Percentiles rank a stretch among this genome's conserved stretches.
Evolutionary conservation across 768 basidiomycete species (phyloP).

Genomic region (Amanita polypyramis): DNA sequence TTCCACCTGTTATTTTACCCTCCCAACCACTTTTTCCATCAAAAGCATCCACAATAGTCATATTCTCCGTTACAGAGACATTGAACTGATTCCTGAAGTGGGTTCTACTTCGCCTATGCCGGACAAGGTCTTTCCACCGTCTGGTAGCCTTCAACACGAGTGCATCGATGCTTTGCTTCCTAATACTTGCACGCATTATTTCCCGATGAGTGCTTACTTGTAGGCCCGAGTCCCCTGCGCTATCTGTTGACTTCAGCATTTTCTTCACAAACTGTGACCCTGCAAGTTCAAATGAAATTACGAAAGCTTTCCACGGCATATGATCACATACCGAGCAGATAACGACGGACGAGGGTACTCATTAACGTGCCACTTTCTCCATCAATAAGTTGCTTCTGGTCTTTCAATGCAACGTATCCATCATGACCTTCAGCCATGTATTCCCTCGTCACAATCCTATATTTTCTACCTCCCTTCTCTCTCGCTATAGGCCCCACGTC

Average conservation of each 20-base stretch:
- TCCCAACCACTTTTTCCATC: slow-evolving; percentile 42
- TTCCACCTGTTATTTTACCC: slow-evolving; percentile 17
- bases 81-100: slow-evolving; percentile 53
- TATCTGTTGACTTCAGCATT: slow-evolving; percentile 28
- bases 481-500: slow-evolving; percentile 46
- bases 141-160: background rate
- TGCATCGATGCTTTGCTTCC: slow-evolving; percentile 5
- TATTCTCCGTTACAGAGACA: slow-evolving; percentile 58
- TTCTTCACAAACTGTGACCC: slow-evolving; percentile 69
- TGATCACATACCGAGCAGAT: slow-evolving; percentile 55
- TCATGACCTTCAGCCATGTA: slow-evolving; percentile 84
- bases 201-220: slow-evolving; percentile 28
- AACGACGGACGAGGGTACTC: slow-evolving; percentile 73
- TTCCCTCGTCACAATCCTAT: slow-evolving; percentile 76
- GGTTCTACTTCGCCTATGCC: slow-evolving; percentile 18
- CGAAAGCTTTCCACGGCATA: background rate
- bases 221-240: slow-evolving; percentile 21
- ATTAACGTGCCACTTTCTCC: slow-evolving; percentile 75
- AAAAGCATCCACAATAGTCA: slow-evolving; percentile 68
- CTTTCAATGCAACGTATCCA: slow-evolving; percentile 63
- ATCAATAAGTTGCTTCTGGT: slow-evolving; percentile 61
- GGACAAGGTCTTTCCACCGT: slow-evolving; percentile 1
- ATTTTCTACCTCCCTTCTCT: slow-evolving; percentile 43
- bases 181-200: slow-evolving; percentile 27
- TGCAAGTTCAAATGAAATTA: slow-evolving; percentile 17